These are phyloP conservation scores for Turnera subulata DNA, from an alignment of 345 rosid genomes.

Conservation along the genomic window DNA sequence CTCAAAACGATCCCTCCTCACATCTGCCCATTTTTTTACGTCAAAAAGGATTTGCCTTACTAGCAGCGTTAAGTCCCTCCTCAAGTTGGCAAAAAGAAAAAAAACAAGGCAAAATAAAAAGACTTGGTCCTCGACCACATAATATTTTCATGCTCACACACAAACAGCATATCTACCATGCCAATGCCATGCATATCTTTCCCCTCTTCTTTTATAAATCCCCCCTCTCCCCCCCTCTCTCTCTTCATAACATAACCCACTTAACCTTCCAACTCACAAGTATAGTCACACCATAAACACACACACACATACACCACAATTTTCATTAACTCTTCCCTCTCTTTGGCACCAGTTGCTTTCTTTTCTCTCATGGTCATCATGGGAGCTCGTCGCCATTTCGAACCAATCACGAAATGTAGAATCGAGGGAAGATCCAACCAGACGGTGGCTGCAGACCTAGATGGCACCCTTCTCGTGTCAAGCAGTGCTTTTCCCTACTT, in stretches of 20 bases:
- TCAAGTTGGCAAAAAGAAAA: too few relatives aligned
- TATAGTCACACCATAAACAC: too few relatives aligned
- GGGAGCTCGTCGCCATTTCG: slow-evolving; percentile 55
- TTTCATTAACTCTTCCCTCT: too few relatives aligned
- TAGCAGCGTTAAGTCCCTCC: too few relatives aligned
- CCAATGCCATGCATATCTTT: too few relatives aligned
- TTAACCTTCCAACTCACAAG: neutral
- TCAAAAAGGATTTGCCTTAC: neutral
- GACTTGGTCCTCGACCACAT: neutral
- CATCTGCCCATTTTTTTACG: slow-evolving; percentile 29
- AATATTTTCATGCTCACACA: slow-evolving; percentile 11
- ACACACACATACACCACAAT: neutral
- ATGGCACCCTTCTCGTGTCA: slow-evolving; percentile 80
- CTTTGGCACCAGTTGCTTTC: too few relatives aligned
- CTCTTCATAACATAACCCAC: neutral
- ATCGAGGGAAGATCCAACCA: slow-evolving; percentile 61
- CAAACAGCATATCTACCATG: too few relatives aligned
- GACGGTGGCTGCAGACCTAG: slow-evolving; percentile 73
- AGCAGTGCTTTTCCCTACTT: slow-evolving; percentile 79
- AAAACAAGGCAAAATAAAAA: too few relatives aligned
- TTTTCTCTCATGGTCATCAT: slow-evolving; percentile 32
- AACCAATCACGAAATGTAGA: slow-evolving; percentile 46
- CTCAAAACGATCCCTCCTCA: slow-evolving; percentile 28
- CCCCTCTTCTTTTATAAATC: slow-evolving; percentile 30
- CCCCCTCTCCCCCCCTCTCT: slow-evolving; percentile 13